phyloP scores from a whole-genome alignment of 495 filamentous ascomycete species.

The Penicillium cinerascens region DNA sequence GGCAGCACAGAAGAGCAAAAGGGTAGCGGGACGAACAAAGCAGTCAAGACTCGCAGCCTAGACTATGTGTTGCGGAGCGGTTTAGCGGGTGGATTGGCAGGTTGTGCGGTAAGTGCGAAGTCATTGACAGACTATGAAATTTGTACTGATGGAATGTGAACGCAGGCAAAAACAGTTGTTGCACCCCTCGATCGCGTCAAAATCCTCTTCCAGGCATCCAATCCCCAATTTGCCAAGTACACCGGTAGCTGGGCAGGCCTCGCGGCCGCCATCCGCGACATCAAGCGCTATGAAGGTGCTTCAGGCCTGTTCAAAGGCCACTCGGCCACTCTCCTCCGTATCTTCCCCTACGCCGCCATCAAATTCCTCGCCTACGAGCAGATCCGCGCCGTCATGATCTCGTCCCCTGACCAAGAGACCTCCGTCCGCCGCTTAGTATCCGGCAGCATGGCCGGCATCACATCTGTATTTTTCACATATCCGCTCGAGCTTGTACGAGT shows the following conservation, averaged over 20 bases:
- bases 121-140: neutral
- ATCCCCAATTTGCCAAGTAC: constrained; percentile 91
- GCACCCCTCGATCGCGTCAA: constrained; percentile 97
- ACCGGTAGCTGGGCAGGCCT: constrained; percentile 82
- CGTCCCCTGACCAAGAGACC: constrained; percentile 68
- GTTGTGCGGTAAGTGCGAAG: constrained; percentile 62
- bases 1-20: constrained; percentile 13
- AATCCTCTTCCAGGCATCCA: constrained; percentile 95
- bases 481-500: constrained; percentile 90
- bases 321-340: constrained; percentile 87
- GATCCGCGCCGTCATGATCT: constrained; percentile 73
- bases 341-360: constrained; percentile 96
- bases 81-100: constrained; percentile 79
- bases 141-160: constrained; percentile 4
- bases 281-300: constrained; percentile 69
- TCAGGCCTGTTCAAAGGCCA: constrained; percentile 86
- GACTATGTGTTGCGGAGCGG: constrained; percentile 77
- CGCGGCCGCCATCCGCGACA: constrained; percentile 71
- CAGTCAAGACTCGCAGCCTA: constrained; percentile 51
- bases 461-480: constrained; percentile 92
- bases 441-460: constrained; percentile 79
- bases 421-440: constrained; percentile 70
- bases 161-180: constrained; percentile 91
- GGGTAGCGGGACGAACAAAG: constrained; percentile 27
- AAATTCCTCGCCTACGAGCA: constrained; percentile 99